These are phyloP conservation scores for Iodosphaeria phyllophila DNA, from an alignment of 2,329 filamentous ascomycete genomes.

Conservation along the genomic window DNA sequence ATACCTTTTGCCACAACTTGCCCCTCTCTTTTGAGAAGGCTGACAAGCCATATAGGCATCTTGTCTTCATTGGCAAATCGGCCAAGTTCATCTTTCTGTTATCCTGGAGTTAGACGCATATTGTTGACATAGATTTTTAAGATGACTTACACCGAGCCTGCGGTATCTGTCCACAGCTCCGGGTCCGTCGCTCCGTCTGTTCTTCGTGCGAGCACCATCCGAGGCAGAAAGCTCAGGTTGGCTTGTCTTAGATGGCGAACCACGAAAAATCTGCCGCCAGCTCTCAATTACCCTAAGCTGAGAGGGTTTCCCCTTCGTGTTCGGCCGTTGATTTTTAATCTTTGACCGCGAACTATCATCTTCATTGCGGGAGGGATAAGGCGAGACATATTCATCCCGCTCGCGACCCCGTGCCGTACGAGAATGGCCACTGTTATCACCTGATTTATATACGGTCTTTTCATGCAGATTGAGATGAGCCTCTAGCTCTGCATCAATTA, in stretches of 20 bases:
- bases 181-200: not conserved
- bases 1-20: slow-evolving; percentile 34
- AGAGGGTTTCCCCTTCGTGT: too few species aligned
- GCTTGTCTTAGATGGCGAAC: slow-evolving; percentile 8
- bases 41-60: slow-evolving; percentile 54
- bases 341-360: too few species aligned
- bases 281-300: slow-evolving; percentile 4
- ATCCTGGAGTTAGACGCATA: slow-evolving; percentile 2
- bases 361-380: too few species aligned
- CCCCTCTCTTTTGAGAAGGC: slow-evolving; percentile 39
- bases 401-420: too few species aligned
- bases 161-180: slow-evolving; percentile 1
- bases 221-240: too few species aligned
- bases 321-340: too few species aligned
- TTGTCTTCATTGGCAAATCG: slow-evolving; percentile 53
- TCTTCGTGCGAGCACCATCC: slow-evolving; percentile 2
- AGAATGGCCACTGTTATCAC: too few species aligned
- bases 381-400: too few species aligned
- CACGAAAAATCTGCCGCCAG: slow-evolving; percentile 14
- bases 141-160: slow-evolving; percentile 15
- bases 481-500: slow-evolving; percentile 31
- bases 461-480: slow-evolving; percentile 40
- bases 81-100: slow-evolving; percentile 45
- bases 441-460: too few species aligned
- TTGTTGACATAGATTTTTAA: not conserved